Evolutionary conservation across 225 moss, liverwort and hornwort species (phyloP).

Genomic region (Climacium dendroides): DNA sequence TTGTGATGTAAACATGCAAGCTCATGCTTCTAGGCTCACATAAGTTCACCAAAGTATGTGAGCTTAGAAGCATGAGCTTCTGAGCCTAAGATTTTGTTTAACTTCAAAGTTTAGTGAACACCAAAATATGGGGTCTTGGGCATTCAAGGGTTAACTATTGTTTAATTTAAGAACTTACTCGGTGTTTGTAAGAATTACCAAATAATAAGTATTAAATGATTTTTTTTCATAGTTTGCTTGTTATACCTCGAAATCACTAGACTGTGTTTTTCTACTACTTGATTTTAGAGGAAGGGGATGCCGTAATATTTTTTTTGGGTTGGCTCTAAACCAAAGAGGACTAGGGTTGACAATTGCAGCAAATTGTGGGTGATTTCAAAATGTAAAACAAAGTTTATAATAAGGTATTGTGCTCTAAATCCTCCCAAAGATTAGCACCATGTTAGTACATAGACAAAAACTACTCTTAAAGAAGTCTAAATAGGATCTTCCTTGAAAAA

Average conservation of each 20-base stretch:
- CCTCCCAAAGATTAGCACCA: background rate
- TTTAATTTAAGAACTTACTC: background rate
- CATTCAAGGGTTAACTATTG: background rate
- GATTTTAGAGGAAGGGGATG: background rate
- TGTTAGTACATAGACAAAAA: background rate
- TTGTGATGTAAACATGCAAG: too few species aligned
- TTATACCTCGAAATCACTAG: background rate
- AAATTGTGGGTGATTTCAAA: background rate
- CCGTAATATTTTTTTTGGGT: background rate
- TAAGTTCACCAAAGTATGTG: too few species aligned
- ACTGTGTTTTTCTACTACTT: background rate
- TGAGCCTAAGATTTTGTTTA: background rate
- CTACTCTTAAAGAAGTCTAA: background rate
- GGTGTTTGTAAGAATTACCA: fast-evolving
- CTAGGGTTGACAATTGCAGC: too few species aligned
- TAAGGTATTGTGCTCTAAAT: too few species aligned
- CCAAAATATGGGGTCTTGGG: background rate
- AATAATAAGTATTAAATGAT: background rate
- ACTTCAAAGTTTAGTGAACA: background rate
- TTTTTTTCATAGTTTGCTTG: background rate
- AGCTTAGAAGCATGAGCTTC: too few species aligned
- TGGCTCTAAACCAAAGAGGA: background rate
- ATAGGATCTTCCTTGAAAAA: background rate
- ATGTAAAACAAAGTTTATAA: too few species aligned
- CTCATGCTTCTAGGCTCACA: too few species aligned